Conservation (phyloP, 2,329 filamentous ascomycete genomes). For the Sporothrix globosa region DNA sequence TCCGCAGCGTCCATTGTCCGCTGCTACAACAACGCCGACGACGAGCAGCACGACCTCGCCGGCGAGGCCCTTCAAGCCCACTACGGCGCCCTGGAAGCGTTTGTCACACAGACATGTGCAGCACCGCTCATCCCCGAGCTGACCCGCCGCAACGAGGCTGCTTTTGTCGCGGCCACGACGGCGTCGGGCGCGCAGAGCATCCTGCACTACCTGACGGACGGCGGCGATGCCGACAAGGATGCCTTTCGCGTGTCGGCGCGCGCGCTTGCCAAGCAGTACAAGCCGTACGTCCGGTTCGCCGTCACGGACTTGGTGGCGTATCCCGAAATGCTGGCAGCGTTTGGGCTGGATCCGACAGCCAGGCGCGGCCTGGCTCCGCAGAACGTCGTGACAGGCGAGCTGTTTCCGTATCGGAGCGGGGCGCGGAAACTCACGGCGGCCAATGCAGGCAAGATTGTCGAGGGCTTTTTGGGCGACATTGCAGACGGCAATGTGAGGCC, state of each 20-base stretch:
- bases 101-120: conserved; percentile 46
- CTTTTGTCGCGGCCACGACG: conserved; percentile 44
- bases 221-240: conserved; percentile 41
- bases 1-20: conserved; percentile 36
- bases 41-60: conserved; percentile 42
- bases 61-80: conserved; percentile 40
- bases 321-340: conserved; percentile 46
- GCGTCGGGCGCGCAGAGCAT: conserved; percentile 40
- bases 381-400: conserved; percentile 50
- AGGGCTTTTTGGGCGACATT: conserved; percentile 51
- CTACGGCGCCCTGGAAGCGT: conserved; percentile 44
- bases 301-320: conserved; percentile 53
- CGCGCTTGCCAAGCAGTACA: conserved; percentile 50
- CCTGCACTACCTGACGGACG: conserved; percentile 43
- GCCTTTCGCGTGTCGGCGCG: conserved; percentile 45
- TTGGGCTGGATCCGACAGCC: conserved; percentile 45
- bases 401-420: conserved; percentile 46
- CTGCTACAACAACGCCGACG: conserved; percentile 51
- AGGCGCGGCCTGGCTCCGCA: conserved; percentile 49
- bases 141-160: conserved; percentile 50
- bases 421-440: conserved; percentile 38
- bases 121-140: conserved; percentile 50
- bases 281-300: conserved; percentile 53
- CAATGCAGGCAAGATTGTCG: conserved; percentile 43
- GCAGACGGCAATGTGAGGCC: conserved; percentile 48